Evolutionary conservation across 164 flowering plant species (phyloP).

Genomic region (Berberis thunbergii): DNA sequence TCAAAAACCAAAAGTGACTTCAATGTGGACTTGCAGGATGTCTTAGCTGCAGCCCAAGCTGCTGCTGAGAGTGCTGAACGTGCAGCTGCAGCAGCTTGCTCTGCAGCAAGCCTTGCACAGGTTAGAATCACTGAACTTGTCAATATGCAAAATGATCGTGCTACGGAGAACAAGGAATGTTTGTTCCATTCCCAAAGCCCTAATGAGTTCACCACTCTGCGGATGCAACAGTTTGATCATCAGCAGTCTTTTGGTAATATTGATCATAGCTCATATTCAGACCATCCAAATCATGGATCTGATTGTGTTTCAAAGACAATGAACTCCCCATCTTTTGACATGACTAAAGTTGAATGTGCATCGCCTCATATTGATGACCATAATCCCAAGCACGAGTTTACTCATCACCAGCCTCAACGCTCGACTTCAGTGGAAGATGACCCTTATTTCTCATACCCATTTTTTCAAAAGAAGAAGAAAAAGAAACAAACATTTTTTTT

Average conservation of each 20-base stretch:
- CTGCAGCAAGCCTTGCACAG: conserved; percentile 86
- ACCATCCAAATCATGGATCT: conserved; percentile 10
- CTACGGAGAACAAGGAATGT: conserved; percentile 21
- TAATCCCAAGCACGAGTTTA: conserved; percentile 14
- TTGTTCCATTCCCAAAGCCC: conserved; percentile 17
- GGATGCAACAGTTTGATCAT: conserved; percentile 20
- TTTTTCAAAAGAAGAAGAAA: no score
- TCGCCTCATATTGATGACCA: conserved; percentile 16
- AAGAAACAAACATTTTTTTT: no score
- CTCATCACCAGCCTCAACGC: conserved; percentile 37
- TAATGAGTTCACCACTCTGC: conserved; percentile 11
- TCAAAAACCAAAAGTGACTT: conserved; percentile 18
- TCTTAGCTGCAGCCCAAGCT: conserved; percentile 79
- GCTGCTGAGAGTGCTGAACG: conserved; percentile 92
- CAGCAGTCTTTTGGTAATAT: conserved; percentile 21
- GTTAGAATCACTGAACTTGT: conserved; percentile 63
- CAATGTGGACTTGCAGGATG: conserved; percentile 71
- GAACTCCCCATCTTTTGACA: conserved; percentile 21
- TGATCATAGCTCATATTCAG: conserved; percentile 12
- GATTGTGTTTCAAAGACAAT: conserved; percentile 8
- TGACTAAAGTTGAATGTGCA: conserved; percentile 25
- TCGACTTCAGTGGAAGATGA: conserved; percentile 73
- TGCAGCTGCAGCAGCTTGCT: conserved; percentile 91
- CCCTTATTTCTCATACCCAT: conserved; percentile 62
- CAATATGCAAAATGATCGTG: conserved; percentile 31